Conservation (phyloP, 169 alveolate species). For the Eimeria brunetti region DNA sequence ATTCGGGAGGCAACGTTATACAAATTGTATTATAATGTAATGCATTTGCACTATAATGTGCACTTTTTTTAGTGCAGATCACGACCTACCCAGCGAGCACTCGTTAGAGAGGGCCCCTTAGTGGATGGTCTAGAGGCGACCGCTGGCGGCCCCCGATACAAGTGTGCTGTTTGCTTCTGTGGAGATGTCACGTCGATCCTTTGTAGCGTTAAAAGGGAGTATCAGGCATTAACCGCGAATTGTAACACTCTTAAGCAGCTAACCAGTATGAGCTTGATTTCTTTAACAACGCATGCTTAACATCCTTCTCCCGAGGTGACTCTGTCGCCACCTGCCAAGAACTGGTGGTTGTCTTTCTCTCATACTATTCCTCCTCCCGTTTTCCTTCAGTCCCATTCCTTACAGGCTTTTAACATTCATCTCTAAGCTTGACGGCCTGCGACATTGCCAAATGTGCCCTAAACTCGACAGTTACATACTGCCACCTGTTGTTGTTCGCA, state of each 20-base stretch:
- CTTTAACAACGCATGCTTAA: not conserved
- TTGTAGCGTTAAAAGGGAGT: not conserved
- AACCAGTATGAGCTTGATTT: not conserved
- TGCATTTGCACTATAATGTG: not conserved
- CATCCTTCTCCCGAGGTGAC: conserved; percentile 25
- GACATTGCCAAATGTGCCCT: not conserved
- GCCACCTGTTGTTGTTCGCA: too few relatives aligned
- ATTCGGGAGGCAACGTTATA: not conserved
- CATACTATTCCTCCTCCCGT: not conserved
- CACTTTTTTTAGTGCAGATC: not conserved
- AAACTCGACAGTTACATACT: not conserved
- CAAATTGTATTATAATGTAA: not conserved
- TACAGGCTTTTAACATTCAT: not conserved
- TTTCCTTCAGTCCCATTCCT: not conserved
- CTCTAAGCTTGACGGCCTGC: not conserved
- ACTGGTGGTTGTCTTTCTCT: not conserved
- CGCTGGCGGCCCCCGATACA: conserved; percentile 40
- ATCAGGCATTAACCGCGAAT: not conserved
- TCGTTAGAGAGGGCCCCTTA: not conserved
- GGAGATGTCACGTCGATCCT: not conserved
- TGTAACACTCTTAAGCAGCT: not conserved
- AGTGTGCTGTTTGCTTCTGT: not conserved
- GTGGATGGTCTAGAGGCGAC: conserved; percentile 17
- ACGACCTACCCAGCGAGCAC: not conserved
- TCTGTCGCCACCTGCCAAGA: conserved; percentile 1